Base-by-base conservation (phyloP, 495 filamentous ascomycete species). In the Trichoderma virens region DNA sequence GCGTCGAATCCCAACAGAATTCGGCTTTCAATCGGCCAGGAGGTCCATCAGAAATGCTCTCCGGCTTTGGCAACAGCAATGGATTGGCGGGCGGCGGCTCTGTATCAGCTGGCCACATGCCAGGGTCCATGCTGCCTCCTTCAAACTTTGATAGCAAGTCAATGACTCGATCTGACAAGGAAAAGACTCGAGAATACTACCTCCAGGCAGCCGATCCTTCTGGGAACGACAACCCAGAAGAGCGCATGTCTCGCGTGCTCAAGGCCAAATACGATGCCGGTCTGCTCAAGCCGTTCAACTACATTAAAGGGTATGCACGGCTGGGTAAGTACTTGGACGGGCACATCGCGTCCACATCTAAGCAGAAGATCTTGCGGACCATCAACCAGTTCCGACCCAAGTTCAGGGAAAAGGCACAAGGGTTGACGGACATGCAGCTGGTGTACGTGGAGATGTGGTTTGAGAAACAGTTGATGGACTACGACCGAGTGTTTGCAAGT, bases 371-470 rank as follows among this genome's bases (percentile, higher is more conserved):
- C 70, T 76, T 96, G 23, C 83, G 90, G 62, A 93, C 97, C 71
- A 77, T 99, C 32, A 91, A 95, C 74, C 87, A 88, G 65, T 98
- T 99, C 74, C 83, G 94, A 43, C 94, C 93, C 4, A 96, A 93
- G 69, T 98, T 99, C 73, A 86, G 94, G 64, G 95, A 98, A 72
- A 90, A 93, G 72, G 93, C 96, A 78, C 91, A 97, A 67, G 84
- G 79, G 35, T 77, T 98, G 68, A 96, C 90, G 16, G 93, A 97
- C 76, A 88, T 96, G 70, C 90, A 98, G 72, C 83, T 99, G 13
- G 88, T 97, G 7, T 82, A 91, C 59, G 93, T 96, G 61, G 94
- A 99, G 73, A 96, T 97, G 90, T 97, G 94, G 93, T 97, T 99
- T 69, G 94, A 99, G 72, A 84, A 87, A 62, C 92, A 86, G 59